Base-by-base conservation (phyloP, 352 stramenopile species). In the Globisporangium nunn region DNA sequence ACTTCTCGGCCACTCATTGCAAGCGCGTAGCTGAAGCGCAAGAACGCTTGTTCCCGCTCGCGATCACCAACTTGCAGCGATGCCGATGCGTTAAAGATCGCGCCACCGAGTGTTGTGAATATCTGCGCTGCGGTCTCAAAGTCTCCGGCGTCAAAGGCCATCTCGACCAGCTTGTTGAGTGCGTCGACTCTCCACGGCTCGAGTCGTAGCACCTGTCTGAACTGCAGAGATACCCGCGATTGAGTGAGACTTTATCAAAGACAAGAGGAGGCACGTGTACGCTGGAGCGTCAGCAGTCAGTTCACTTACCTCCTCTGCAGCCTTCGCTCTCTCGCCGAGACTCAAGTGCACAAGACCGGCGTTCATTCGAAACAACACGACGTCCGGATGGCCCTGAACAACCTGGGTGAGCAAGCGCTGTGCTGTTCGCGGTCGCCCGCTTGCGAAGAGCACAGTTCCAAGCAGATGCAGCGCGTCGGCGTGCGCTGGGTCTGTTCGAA, bases 381-480 rank as follows among this genome's bases (percentile, higher is more conserved):
- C 58, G 3, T 73, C 18, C 0, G 68, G 71, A 3, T 59, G 54
- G 4, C 33, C 6, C 7, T 54, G 10, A 37, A 71, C 58, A n/a
- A 64, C 71, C 47, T 29, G 50, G 1, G 48, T 23, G 31, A 85
- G 52, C 12, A 64, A 59, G 8, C 54, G 14, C 6, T 65, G 55
- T 3, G 70, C 74, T 1, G 35, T 28, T 1, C 54, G 35, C 12
- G 59, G 47, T 1, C 71, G 15, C 1, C 62, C 62, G 7, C 49
- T 60, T n/a, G 70, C 54, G 49, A 68, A 72, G 29, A 63, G 35
- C 23, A 70, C 14, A 3, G 69, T 64, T 4, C 76, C 81, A 12
- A 85, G 56, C 50, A 91, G 64, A 44, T 91, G 81, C 15, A 73
- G 35, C 6, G 66, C 75, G 39, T 91, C 74, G 0, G 39, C 33